Conservation (phyloP, 331 rosid species). For the Dryas integrifolia region DNA sequence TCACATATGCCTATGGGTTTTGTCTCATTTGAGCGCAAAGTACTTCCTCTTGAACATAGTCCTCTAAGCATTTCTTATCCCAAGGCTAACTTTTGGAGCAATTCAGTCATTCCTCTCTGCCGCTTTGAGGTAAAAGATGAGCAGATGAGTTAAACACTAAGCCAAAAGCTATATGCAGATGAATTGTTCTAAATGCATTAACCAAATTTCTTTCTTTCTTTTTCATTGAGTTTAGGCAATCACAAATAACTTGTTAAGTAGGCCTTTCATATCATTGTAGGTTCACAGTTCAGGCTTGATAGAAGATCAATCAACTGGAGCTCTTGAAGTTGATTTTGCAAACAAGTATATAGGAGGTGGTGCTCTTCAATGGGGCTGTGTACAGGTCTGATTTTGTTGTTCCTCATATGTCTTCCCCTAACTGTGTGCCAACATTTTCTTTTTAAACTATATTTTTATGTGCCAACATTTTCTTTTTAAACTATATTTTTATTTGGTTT, state of each 20-base stretch:
- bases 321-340: conserved; percentile 95
- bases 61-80: conserved; percentile 54
- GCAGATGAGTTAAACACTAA: background rate
- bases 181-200: background rate
- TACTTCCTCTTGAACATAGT: conserved; percentile 53
- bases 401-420: background rate
- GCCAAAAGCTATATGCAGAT: conserved; percentile 22
- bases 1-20: conserved; percentile 57
- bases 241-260: conserved; percentile 1
- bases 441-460: conserved; percentile 16
- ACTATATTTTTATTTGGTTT: conserved; percentile 17
- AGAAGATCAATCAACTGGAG: conserved; percentile 71
- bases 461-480: conserved; percentile 11
- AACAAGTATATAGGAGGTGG: conserved; percentile 87
- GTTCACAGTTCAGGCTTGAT: conserved; percentile 62
- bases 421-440: conserved; percentile 2
- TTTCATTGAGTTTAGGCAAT: conserved; percentile 2
- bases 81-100: conserved; percentile 60
- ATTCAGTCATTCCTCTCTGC: conserved; percentile 64
- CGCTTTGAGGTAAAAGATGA: conserved; percentile 59
- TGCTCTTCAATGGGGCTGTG: conserved; percentile 79
- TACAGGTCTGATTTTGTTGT: conserved; percentile 53
- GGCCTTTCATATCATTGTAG: conserved; percentile 41
- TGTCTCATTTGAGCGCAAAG: conserved; percentile 88
- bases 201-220: conserved; percentile 16